Percentiles rank a stretch among this genome's conserved stretches.
These are phyloP conservation scores for Gracilaria gracilis DNA, from an alignment of 23 red algal genomes.

Conservation along the genomic window DNA sequence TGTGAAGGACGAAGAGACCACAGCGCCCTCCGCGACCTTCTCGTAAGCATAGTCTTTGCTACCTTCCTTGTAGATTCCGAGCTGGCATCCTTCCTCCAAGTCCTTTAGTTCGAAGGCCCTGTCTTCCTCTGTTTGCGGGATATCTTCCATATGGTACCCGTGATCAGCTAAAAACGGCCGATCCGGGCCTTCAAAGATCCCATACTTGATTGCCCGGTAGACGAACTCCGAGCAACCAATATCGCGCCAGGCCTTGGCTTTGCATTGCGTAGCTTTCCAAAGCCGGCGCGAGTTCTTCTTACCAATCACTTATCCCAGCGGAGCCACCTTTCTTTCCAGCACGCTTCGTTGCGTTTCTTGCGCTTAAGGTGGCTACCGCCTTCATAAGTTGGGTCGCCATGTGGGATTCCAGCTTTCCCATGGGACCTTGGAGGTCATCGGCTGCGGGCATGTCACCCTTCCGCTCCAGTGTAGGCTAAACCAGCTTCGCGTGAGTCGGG, in stretches of 20 bases:
- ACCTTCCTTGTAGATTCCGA: slow-evolving; percentile 20
- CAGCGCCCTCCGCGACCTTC: background rate
- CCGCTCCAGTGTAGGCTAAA: background rate
- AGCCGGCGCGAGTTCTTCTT: background rate
- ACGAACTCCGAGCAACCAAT: slow-evolving; percentile 41
- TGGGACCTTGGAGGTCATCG: background rate
- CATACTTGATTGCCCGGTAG: slow-evolving; percentile 5
- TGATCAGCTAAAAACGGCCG: background rate
- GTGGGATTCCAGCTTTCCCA: background rate
- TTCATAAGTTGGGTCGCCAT: background rate
- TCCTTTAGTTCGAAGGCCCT: background rate
- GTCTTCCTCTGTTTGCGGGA: slow-evolving; percentile 28
- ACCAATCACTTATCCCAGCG: background rate
- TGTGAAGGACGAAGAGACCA: slow-evolving; percentile 33
- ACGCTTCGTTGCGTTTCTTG: slow-evolving; percentile 30
- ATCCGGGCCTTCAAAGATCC: background rate
- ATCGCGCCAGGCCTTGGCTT: slow-evolving; percentile 10
- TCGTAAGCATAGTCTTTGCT: too few relatives aligned
- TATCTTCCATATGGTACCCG: background rate
- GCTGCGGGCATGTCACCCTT: background rate
- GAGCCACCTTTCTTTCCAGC: background rate
- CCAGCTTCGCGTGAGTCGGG: background rate
- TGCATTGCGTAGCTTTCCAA: background rate
- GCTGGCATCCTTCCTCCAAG: background rate
- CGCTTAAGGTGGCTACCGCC: background rate